Evolutionary conservation across 148 eudicot species (phyloP), one percentile per base, ranked within the genome.

Genomic region (Vaccinium vitisidaea): DNA sequence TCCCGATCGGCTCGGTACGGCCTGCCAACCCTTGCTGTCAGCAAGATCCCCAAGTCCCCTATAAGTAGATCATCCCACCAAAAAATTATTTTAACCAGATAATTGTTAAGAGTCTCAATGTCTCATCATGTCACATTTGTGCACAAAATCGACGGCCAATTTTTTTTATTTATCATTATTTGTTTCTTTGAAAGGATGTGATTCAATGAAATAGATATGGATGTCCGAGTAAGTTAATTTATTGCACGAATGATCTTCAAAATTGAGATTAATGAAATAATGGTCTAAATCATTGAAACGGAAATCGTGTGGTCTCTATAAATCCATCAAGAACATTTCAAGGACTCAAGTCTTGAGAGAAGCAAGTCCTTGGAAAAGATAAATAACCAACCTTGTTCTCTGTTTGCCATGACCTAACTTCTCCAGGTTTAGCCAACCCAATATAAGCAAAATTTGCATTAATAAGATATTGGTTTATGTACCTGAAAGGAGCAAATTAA

Each of bases 361-460:
- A 36, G 39, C 39, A 36, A 2, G 39, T 36, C 39, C 39, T 36
- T 15, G 4, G 11, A 75, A 16, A 53, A 78, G 18, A 7, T n/a
- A 79, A 32, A 50, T 14, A 14, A 56, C 6, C 5, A 43, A 43
- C 99, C 94, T 97, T 95, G 84, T 87, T 86, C 81, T 97, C 93
- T 18, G 39, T 48, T 83, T 97, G 98, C 98, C 98, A 97, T 50
- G 99, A 97, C 77, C 96, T 95, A 0, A 53, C 89, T 43, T 80
- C 82, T 79, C 99, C 99, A 18, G 95, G 96, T 53, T 85, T 80
- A 71, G 96, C 94, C 88, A 97, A 88, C 36, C 99, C 98, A 48
- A 97, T 90, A 89, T 92, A 93, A 10, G 96, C 98, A 59, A 75
- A 80, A 53, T 50, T 84, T n/a, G 90, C 97, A 0, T 88, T 88